These are phyloP conservation scores for Salvia splendens DNA, from an alignment of 257 asterid species.

Conservation along the genomic window DNA sequence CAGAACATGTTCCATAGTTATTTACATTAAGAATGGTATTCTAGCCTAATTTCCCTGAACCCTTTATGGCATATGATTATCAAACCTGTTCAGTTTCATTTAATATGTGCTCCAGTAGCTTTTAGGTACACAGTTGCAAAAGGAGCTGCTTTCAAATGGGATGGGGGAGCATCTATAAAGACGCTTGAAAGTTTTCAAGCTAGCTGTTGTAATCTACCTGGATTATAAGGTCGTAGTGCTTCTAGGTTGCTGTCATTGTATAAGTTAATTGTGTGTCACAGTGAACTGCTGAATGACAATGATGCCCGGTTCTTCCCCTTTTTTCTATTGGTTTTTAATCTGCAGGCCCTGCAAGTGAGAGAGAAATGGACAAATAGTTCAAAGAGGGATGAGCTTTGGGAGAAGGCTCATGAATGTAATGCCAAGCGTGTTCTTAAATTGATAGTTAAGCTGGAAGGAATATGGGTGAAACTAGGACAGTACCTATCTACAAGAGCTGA, in stretches of 20 bases:
- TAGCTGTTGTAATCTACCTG: conserved; percentile 70
- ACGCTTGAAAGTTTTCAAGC: conserved; percentile 78
- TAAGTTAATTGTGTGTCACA: conserved; percentile 23
- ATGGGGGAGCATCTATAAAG: conserved; percentile 84
- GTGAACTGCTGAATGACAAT: conserved; percentile 22
- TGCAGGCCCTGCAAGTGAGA: conserved; percentile 76
- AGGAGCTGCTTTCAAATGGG: conserved; percentile 58
- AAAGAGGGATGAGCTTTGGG: conserved; percentile 76
- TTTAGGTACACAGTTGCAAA: conserved; percentile 25
- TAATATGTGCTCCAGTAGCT: conserved; percentile 33
- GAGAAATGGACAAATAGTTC: conserved; percentile 76
- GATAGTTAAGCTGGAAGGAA: conserved; percentile 84
- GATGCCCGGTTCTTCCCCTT: conserved; percentile 21
- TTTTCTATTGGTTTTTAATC: conserved; percentile 23
- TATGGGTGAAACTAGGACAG: conserved; percentile 98
- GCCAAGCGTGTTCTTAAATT: conserved; percentile 82
- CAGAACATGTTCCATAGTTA: conserved; percentile 26
- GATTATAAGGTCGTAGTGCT: conserved; percentile 79
- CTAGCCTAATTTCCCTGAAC: background rate
- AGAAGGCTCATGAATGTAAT: conserved; percentile 92
- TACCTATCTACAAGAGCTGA: conserved; percentile 97
- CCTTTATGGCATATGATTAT: background rate
- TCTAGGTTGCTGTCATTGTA: conserved; percentile 14
- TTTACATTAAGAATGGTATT: no score
- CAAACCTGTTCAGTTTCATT: conserved; percentile 25